A percentile compares a stretch with the other conserved stretches of the same genome.
Conservation (phyloP, 2,329 filamentous ascomycete genomes). For the Fusarium haematococcum region DNA sequence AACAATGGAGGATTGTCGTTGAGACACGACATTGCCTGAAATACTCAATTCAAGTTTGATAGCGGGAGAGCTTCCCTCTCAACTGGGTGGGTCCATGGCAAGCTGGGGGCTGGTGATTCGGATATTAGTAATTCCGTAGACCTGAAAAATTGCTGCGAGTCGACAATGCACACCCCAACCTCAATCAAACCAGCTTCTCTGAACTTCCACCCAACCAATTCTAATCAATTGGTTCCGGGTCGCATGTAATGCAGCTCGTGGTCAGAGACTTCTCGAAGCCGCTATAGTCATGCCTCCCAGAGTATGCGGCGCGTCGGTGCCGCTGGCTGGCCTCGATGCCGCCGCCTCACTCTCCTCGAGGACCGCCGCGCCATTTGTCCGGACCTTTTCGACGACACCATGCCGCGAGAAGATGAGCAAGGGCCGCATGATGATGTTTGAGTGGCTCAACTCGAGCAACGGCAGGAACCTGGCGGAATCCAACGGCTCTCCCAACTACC, state of each 20-base stretch:
- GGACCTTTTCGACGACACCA: slow-evolving; percentile 56
- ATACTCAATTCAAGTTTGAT: neutral
- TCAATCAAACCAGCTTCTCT: slow-evolving; percentile 26
- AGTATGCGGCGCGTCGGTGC: slow-evolving; percentile 45
- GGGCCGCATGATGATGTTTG: slow-evolving; percentile 52
- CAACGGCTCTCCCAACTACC: slow-evolving; percentile 50
- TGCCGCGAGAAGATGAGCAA: slow-evolving; percentile 53
- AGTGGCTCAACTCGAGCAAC: slow-evolving; percentile 50
- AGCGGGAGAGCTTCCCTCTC: neutral
- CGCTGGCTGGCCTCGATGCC: slow-evolving; percentile 48
- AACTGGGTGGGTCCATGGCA: neutral
- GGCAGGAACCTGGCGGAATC: slow-evolving; percentile 43
- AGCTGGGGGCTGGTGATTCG: neutral
- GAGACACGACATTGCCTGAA: no score
- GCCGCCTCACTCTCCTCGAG: slow-evolving; percentile 33
- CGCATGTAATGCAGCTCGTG: slow-evolving; percentile 41
- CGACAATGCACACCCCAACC: slow-evolving; percentile 11
- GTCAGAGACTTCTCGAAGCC: slow-evolving; percentile 31
- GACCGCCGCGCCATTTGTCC: slow-evolving; percentile 35
- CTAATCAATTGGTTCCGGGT: slow-evolving; percentile 39
- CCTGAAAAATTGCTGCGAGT: slow-evolving; percentile 40
- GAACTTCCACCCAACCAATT: slow-evolving; percentile 38
- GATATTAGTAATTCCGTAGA: slow-evolving; percentile 23
- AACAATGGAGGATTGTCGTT: neutral
- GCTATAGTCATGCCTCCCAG: slow-evolving; percentile 49